Base-by-base conservation (phyloP, 2,329 filamentous ascomycete genomes). In the Aspergillus quadricinctus region DNA sequence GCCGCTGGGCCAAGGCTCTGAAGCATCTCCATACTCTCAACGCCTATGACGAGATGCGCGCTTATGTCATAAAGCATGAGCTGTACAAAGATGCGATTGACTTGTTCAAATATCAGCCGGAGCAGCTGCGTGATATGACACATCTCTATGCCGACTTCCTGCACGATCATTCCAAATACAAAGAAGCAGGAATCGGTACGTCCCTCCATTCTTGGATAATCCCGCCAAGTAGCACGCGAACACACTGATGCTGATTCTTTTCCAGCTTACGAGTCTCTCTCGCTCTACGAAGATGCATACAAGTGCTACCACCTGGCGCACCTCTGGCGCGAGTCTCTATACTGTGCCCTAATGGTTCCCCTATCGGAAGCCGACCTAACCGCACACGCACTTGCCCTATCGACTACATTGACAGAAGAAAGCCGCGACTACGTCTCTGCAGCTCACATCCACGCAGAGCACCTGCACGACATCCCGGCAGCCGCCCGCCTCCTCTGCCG, bases 321-420 rank as follows among this genome's bases (percentile, higher is more conserved):
- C 41, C 83, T 89, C 75, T 99, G 94, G 94, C 90, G 90, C 52
- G 93, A 99, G 73, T 90, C 90, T 25, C 84, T 99, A 50, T 90
- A 88, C 64, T 85, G 85, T 49, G 92, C 92, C 4, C 84, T 86
- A 54, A 83, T 89, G 55, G 84, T 88, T 0, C 81, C 87, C 0
- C 72, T 92, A 3, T 79, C 85, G 0, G 66, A 79, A 0, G 77
- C 80, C 0, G 83, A 88, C 14, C 78, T 96, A 35, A 68, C 72
- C 3, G 82, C 85, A 37, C 83, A 97, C 19, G 91, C 91, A n/a
- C 79, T 77, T 0, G 82, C 83, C 0, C 84, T 99, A 4, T 89
- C 88, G 1, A 90, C 93, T 53, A 88, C 88, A 1, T 83, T 96
- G 11, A 83, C 83, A 63, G 94, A 97, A 37, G 75, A 78, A 72